A percentile compares a stretch with the other conserved stretches of the same genome.
phyloP scores from a whole-genome alignment of 495 filamentous ascomycete species.

The Lasiosphaeria hispida region DNA sequence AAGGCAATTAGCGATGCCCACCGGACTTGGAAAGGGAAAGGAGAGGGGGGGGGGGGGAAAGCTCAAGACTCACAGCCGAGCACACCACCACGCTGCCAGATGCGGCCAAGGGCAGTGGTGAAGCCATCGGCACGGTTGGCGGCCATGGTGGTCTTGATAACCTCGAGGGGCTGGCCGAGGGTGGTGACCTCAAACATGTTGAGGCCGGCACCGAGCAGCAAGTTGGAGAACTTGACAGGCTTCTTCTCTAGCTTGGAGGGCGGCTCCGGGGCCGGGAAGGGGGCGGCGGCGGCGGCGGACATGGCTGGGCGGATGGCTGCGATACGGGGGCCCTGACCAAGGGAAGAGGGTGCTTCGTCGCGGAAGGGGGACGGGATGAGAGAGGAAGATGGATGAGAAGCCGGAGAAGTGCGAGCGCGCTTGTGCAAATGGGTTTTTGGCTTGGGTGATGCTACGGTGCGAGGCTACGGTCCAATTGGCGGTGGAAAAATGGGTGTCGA shows the following conservation, averaged over 20 bases:
- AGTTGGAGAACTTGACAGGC: conserved; percentile 98
- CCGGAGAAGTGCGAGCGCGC: conserved; percentile 13
- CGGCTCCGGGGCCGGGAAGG: conserved; percentile 50
- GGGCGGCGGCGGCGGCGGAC: conserved; percentile 58
- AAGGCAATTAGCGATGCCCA: conserved; percentile 3
- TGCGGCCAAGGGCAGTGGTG: conserved; percentile 71
- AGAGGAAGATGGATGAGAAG: conserved; percentile 10
- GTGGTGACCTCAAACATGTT: conserved; percentile 87
- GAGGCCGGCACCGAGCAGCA: conserved; percentile 91
- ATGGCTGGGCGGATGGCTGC: conserved; percentile 49
- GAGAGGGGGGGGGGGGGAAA: not conserved
- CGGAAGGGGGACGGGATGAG: conserved; percentile 33
- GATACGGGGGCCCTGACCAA: conserved; percentile 84
- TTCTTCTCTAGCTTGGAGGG: conserved; percentile 82
- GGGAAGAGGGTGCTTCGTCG: conserved; percentile 83
- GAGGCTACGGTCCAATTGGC: too few relatives aligned
- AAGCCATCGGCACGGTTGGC: conserved; percentile 91
- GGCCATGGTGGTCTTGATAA: conserved; percentile 99
- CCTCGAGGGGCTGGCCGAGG: conserved; percentile 92
- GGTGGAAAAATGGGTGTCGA: too few relatives aligned
- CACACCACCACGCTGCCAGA: conserved; percentile 92
- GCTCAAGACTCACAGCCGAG: conserved; percentile 78
- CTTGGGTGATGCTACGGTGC: too few relatives aligned
- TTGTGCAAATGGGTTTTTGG: too few relatives aligned
- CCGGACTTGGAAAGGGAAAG: not conserved